Conservation (phyloP, 108 stramenopile species). For the Skeletonema tropicum region DNA sequence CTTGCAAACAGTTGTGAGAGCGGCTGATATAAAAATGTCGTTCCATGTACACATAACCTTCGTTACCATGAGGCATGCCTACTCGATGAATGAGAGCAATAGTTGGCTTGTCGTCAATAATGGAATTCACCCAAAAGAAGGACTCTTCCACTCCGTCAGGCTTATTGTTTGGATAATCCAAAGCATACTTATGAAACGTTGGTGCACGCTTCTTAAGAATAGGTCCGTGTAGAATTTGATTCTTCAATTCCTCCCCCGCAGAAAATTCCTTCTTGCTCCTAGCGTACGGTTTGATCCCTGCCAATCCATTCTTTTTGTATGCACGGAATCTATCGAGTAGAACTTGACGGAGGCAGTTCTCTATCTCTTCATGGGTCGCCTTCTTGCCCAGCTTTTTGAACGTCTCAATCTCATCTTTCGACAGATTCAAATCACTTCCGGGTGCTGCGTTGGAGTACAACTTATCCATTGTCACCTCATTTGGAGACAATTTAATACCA, state of each 20-base stretch:
- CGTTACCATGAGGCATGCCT: slow-evolving; percentile 39
- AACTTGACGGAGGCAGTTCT: slow-evolving; percentile 43
- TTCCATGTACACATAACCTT: slow-evolving; percentile 52
- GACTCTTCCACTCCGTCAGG: slow-evolving; percentile 45
- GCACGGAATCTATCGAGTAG: slow-evolving; percentile 49
- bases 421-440: slow-evolving; percentile 54
- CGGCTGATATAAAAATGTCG: slow-evolving; percentile 62
- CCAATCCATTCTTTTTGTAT: slow-evolving; percentile 54
- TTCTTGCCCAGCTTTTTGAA: slow-evolving; percentile 46
- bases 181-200: slow-evolving; percentile 41
- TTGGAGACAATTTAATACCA: slow-evolving; percentile 43
- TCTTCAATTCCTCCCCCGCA: slow-evolving; percentile 50
- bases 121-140: slow-evolving; percentile 61
- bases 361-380: slow-evolving; percentile 46
- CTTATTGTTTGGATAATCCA: slow-evolving; percentile 60
- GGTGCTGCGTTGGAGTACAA: slow-evolving; percentile 40
- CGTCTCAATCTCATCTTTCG: slow-evolving; percentile 48
- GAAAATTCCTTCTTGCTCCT: slow-evolving; percentile 51
- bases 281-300: slow-evolving; percentile 53
- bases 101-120: slow-evolving; percentile 64
- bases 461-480: slow-evolving; percentile 41
- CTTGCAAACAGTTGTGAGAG: slow-evolving; percentile 65
- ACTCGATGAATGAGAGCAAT: slow-evolving; percentile 54
- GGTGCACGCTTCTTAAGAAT: slow-evolving; percentile 46
- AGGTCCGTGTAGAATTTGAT: slow-evolving; percentile 37